phyloP scores from a whole-genome alignment of 2,329 filamentous ascomycete genomes.

The Calycina marina region DNA sequence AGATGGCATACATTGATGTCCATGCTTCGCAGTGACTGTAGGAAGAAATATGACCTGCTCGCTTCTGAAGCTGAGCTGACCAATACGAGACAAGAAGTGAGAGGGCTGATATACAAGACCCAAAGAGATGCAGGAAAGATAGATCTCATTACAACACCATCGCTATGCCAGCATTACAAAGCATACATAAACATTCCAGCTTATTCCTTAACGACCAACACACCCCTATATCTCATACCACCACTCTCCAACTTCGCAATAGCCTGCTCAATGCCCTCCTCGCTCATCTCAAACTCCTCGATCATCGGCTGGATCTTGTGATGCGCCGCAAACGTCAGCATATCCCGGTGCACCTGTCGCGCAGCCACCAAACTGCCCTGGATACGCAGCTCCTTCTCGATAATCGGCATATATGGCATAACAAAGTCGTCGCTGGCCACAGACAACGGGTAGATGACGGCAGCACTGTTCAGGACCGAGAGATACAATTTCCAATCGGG shows the following conservation, averaged over 20 bases:
- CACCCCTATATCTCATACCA: constrained; percentile 35
- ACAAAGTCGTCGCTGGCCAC: constrained; percentile 28
- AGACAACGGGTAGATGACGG: constrained; percentile 48
- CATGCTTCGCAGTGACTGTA: too few species aligned
- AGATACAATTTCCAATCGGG: constrained; percentile 10
- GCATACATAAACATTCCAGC: too few species aligned
- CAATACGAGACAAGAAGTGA: too few species aligned
- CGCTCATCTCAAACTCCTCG: constrained; percentile 36
- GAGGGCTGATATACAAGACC: too few species aligned
- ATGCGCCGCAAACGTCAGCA: constrained; percentile 42
- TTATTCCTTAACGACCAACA: too few species aligned
- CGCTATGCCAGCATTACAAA: too few species aligned
- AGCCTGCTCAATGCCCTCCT: constrained; percentile 33
- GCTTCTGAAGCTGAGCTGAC: too few species aligned
- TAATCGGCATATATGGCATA: constrained; percentile 13
- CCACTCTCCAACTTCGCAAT: constrained; percentile 40
- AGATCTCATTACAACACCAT: too few species aligned
- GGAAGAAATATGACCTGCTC: too few species aligned
- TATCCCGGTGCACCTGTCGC: constrained; percentile 35
- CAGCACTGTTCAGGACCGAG: constrained; percentile 24
- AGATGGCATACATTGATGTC: too few species aligned
- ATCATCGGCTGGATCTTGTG: constrained; percentile 43
- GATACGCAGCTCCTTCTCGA: constrained; percentile 7
- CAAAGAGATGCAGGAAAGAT: too few species aligned
- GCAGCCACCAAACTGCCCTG: constrained; percentile 9